phyloP scores from a whole-genome alignment of 345 rosid genomes.

The Sonneratia alba region DNA sequence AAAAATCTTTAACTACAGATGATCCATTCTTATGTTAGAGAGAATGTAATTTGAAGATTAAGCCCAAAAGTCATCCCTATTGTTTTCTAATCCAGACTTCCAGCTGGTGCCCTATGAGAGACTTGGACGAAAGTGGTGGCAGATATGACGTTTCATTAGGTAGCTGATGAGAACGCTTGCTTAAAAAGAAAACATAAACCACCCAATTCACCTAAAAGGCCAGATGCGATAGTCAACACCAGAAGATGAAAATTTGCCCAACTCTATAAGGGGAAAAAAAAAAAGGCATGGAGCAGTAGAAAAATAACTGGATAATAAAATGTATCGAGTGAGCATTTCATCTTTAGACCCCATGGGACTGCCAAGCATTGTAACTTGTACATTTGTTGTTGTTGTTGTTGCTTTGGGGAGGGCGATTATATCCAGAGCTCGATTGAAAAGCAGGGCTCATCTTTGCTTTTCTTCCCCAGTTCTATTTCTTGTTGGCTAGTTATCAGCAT shows the following conservation, averaged over 20 bases:
- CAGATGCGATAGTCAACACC: not conserved
- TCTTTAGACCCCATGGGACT: no score
- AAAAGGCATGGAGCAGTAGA: no score
- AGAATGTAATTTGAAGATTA: not conserved
- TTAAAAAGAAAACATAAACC: not conserved
- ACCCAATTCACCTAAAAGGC: not conserved
- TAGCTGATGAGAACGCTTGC: conserved; percentile 1
- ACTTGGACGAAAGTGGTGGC: not conserved
- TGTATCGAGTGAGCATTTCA: no score
- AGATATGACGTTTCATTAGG: not conserved
- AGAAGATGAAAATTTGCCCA: not conserved
- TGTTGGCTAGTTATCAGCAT: not conserved
- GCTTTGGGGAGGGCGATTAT: not conserved
- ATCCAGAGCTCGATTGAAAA: not conserved
- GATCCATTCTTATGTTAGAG: not conserved
- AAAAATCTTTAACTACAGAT: no score
- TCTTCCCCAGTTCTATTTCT: not conserved
- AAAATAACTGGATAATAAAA: no score
- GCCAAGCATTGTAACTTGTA: not conserved
- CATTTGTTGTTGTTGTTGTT: not conserved
- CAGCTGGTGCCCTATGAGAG: not conserved
- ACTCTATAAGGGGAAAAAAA: no score
- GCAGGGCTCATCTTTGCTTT: not conserved
- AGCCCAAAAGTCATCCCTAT: not conserved
- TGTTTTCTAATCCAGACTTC: not conserved